A percentile compares a stretch with the other conserved stretches of the same genome.
phyloP scores from a whole-genome alignment of 345 rosid species.

The Dipteronia dyeriana region DNA sequence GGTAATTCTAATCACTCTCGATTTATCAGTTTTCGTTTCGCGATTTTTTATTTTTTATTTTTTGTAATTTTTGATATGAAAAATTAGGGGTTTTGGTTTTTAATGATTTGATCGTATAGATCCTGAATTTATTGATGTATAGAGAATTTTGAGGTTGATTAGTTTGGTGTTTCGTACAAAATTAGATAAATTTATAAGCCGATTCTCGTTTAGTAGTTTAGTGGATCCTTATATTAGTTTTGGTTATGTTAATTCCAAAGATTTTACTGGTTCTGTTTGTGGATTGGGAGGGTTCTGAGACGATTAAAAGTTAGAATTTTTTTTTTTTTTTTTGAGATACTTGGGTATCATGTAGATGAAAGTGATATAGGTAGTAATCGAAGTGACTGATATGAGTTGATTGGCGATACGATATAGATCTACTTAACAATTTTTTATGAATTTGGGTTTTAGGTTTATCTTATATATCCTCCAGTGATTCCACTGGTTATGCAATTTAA shows the following conservation, averaged over 20 bases:
- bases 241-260: no score
- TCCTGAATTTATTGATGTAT: no score
- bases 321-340: not conserved
- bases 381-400: not conserved
- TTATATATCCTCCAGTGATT: no score
- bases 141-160: no score
- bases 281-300: not conserved
- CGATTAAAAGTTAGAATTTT: not conserved
- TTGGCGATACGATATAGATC: not conserved
- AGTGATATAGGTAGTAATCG: not conserved
- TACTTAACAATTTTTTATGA: not conserved
- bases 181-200: not conserved
- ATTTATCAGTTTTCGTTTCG: not conserved
- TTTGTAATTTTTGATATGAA: not conserved
- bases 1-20: slow-evolving; percentile 19
- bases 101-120: not conserved
- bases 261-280: not conserved
- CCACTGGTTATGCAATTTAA: no score
- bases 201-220: not conserved
- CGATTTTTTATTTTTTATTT: not conserved
- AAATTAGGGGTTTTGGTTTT: not conserved
- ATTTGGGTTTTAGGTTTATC: not conserved
- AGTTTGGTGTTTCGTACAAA: not conserved
- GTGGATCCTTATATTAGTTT: not conserved
- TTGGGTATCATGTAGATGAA: not conserved